phyloP scores from a whole-genome alignment of 1,284 basidiomycete genomes.

The Clitocybe nebularis region DNA sequence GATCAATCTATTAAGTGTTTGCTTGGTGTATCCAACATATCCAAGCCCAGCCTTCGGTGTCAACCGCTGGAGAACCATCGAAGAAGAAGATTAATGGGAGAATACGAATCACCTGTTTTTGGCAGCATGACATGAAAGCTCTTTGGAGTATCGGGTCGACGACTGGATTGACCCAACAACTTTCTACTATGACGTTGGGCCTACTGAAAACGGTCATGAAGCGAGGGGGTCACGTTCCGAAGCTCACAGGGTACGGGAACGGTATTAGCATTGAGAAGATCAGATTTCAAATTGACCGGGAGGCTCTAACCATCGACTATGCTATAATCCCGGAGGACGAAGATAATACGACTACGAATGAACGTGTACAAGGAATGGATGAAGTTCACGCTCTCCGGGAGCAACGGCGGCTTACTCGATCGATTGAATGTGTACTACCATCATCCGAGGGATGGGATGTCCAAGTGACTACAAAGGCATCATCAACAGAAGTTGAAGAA shows the following conservation, averaged over 20 bases:
- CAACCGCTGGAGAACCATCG: conserved; percentile 23
- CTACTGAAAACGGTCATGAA: conserved; percentile 76
- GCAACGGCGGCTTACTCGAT: conserved; percentile 62
- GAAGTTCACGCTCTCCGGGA: conserved; percentile 63
- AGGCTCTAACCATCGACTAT: conserved; percentile 84
- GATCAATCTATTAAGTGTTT: conserved; percentile 53
- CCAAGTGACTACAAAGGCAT: conserved; percentile 67
- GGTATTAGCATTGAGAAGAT: conserved; percentile 78
- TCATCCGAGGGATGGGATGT: conserved; percentile 89
- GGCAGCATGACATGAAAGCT: conserved; percentile 93
- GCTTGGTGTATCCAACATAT: conserved; percentile 88
- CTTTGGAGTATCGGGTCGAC: conserved; percentile 77
- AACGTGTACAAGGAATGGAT: conserved; percentile 43
- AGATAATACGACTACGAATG: conserved; percentile 39
- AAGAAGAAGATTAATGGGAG: conserved; percentile 36
- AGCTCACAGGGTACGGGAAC: conserved; percentile 75
- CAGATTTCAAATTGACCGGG: conserved; percentile 76
- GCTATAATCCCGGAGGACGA: conserved; percentile 77
- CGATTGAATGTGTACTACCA: conserved; percentile 79
- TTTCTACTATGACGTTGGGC: conserved; percentile 78
- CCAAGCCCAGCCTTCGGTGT: conserved; percentile 36
- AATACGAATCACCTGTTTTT: conserved; percentile 86
- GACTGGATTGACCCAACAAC: conserved; percentile 60
- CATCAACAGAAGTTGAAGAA: conserved; percentile 65
- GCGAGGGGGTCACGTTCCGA: conserved; percentile 72